Conservation (phyloP, 805 yeast species). For the Candida insectalens region DNA sequence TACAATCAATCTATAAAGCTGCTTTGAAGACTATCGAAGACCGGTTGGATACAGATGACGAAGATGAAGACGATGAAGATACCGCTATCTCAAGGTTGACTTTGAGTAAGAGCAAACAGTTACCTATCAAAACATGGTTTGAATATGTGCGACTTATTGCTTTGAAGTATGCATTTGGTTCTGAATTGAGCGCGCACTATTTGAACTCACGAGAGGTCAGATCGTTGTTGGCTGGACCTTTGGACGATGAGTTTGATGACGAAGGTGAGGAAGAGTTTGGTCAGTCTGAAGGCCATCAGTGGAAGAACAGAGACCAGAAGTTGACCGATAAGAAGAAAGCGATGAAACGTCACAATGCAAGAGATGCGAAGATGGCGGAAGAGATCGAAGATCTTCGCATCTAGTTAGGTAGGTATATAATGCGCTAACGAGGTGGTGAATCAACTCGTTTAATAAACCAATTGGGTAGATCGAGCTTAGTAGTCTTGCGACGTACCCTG, state of each 20-base stretch:
- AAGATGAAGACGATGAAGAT: slow-evolving; percentile 10
- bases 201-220: slow-evolving; percentile 21
- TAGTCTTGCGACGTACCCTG: slow-evolving; percentile 6
- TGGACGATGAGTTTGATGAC: slow-evolving; percentile 5
- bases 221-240: slow-evolving; percentile 13
- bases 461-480: slow-evolving; percentile 3
- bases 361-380: slow-evolving; percentile 17
- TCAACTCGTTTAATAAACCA: slow-evolving; percentile 4
- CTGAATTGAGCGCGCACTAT: slow-evolving; percentile 41
- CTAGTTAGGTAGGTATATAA: not conserved
- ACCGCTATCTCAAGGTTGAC: slow-evolving; percentile 25
- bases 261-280: slow-evolving; percentile 2
- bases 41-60: slow-evolving; percentile 4
- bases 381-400: slow-evolving; percentile 1
- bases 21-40: slow-evolving; percentile 37
- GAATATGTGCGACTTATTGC: slow-evolving; percentile 37
- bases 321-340: slow-evolving; percentile 16
- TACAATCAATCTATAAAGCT: slow-evolving; percentile 52
- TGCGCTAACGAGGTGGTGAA: no score
- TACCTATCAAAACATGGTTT: slow-evolving; percentile 42
- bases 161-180: slow-evolving; percentile 41
- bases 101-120: slow-evolving; percentile 33
- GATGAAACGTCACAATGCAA: slow-evolving; percentile 15
- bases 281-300: slow-evolving; percentile 6
- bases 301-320: slow-evolving; percentile 11